Evolutionary conservation across 441 rosid genomes (phyloP), one percentile per base, ranked within the genome.

Genomic region (Populus trichocarpa): DNA sequence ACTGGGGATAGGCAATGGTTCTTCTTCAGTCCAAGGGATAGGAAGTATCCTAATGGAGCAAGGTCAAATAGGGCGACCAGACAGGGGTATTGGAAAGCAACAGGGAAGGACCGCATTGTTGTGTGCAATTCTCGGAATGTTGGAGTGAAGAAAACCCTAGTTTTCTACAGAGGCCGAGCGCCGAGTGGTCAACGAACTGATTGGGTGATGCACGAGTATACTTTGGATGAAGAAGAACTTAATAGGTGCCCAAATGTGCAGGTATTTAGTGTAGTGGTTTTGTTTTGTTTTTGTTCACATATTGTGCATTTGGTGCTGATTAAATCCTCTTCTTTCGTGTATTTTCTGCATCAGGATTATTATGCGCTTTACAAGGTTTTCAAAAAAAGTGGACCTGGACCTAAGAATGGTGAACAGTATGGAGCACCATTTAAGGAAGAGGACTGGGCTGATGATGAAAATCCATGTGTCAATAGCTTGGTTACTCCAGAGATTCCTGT

Each of bases 131-230:
- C 91, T 25, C 86, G 95, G 46, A 63, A 76, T 1, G 99, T 90
- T 22, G 99, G 98, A 66, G 78, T 90, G 69, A 95, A 95, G 81
- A 95, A 95, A 86, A 93, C 99, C 77, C 89, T 95, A 16, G 97
- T 95, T 74, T 95, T 90, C 82, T 90, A 95, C 42, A 83, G 83
- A 80, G 98, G 99, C 14, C 93, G 94, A 11, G 96, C 99, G 14
- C 99, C 98, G 9, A 87, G 2, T 69, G 99, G 98, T 61, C 84
- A 86, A 33, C 85, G 99, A 5, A 93, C 97, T 71, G 95, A 95
- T 77, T 95, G 99, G 99, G 99, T 95, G 69, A 95, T 95, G 99
- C 98, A 95, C 18, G 99, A 95, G 79, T 95, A 95, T 67, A 89
- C 94, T 0, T 71, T 95, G 78, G 93, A 93, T 73, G 99, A 95